phyloP scores from a whole-genome alignment of 2,329 filamentous ascomycete species.

The Xylaria sp. region DNA sequence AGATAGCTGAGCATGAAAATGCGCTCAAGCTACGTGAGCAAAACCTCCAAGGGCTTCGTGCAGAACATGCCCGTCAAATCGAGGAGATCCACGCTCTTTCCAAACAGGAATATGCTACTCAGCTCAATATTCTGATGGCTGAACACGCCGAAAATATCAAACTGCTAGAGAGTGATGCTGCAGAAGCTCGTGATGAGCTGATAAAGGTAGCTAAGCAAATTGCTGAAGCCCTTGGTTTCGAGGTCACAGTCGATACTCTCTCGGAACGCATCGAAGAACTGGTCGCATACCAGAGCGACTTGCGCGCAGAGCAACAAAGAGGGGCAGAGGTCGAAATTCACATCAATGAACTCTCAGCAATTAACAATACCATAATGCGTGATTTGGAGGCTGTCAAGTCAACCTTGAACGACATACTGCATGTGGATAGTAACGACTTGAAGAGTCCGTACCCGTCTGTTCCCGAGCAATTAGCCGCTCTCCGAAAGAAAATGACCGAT shows the following conservation, averaged over 20 bases:
- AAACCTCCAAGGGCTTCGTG: conserved; percentile 60
- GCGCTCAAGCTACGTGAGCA: conserved; percentile 66
- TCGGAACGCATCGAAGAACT: conserved; percentile 69
- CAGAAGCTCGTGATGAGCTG: conserved; percentile 73
- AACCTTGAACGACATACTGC: conserved; percentile 63
- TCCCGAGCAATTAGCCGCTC: conserved; percentile 65
- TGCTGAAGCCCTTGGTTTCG: conserved; percentile 66
- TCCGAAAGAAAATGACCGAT: conserved; percentile 73
- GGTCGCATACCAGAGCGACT: conserved; percentile 67
- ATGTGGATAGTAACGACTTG: conserved; percentile 58
- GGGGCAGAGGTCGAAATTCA: conserved; percentile 65
- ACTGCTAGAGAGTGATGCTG: conserved; percentile 69
- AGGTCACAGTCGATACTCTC: conserved; percentile 75
- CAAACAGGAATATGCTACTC: conserved; percentile 66
- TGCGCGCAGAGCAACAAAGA: conserved; percentile 68
- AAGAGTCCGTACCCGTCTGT: conserved; percentile 60
- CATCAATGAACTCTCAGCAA: conserved; percentile 65
- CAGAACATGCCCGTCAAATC: conserved; percentile 62
- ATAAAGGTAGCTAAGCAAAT: conserved; percentile 72
- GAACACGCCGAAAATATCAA: conserved; percentile 68
- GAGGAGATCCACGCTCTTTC: conserved; percentile 60
- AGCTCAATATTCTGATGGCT: conserved; percentile 66
- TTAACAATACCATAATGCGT: conserved; percentile 68
- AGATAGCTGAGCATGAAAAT: conserved; percentile 69
- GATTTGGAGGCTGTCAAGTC: conserved; percentile 71